Evolutionary conservation across 2,329 filamentous ascomycete species (phyloP).

Genomic region (Endoconidiophora laricicola): DNA sequence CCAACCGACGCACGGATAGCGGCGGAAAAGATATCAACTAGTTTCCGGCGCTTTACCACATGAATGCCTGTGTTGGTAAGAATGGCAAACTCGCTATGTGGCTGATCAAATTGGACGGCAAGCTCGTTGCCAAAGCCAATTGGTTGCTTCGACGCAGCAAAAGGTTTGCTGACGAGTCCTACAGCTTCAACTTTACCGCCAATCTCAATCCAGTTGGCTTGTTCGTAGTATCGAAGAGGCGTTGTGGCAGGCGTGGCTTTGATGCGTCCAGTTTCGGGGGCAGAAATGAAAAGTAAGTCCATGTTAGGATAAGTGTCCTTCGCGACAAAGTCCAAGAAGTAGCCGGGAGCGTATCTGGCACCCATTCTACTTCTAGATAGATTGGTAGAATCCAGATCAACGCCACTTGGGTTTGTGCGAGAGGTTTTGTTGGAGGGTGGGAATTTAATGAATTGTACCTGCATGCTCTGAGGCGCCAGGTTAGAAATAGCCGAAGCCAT

Average conservation of each 20-base stretch:
- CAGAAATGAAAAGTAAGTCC: constrained; percentile 66
- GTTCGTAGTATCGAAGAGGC: constrained; percentile 53
- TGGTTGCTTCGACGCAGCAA: constrained; percentile 49
- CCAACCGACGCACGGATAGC: constrained; percentile 57
- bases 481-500: constrained; percentile 43
- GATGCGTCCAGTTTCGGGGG: constrained; percentile 79
- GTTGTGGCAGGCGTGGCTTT: constrained; percentile 37
- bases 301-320: constrained; percentile 40
- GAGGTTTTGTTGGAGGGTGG: constrained; percentile 42
- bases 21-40: constrained; percentile 84
- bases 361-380: constrained; percentile 35
- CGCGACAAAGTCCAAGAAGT: constrained; percentile 71
- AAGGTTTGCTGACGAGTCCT: constrained; percentile 57
- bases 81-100: constrained; percentile 70
- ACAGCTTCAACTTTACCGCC: constrained; percentile 60
- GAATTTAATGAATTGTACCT: constrained; percentile 92
- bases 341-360: constrained; percentile 63
- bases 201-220: constrained; percentile 63
- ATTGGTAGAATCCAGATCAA: constrained; percentile 32
- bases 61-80: constrained; percentile 85
- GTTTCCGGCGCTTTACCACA: constrained; percentile 61
- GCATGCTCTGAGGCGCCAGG: constrained; percentile 77
- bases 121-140: constrained; percentile 86
- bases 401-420: constrained; percentile 22
- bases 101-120: constrained; percentile 83